Conservation (phyloP, 140 eudicot genomes). For the Flaveria floridana region DNA sequence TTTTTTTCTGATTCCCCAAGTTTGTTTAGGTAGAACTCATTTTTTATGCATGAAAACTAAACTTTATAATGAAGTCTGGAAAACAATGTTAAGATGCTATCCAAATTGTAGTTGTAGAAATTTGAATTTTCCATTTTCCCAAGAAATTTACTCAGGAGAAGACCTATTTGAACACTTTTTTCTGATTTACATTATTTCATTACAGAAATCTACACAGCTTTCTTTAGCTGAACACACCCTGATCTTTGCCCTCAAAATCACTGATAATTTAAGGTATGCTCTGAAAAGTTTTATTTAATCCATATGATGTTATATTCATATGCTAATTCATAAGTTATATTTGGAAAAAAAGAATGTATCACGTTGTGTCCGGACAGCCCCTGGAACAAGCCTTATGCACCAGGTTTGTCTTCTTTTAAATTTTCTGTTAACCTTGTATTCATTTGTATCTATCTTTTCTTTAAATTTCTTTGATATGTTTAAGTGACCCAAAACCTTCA, state of each 20-base stretch:
- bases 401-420: too few relatives aligned
- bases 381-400: not conserved
- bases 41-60: too few relatives aligned
- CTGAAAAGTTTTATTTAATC: too few relatives aligned
- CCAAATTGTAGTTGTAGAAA: not conserved
- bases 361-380: too few relatives aligned
- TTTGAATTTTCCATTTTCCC: not conserved
- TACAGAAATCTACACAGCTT: not conserved
- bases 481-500: not conserved
- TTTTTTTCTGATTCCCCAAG: too few relatives aligned
- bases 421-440: not conserved
- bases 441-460: not conserved
- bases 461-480: not conserved
- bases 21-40: too few relatives aligned
- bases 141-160: not conserved
- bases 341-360: not conserved
- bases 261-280: not conserved
- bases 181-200: too few relatives aligned
- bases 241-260: slow-evolving; percentile 5
- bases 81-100: not conserved
- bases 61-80: too few relatives aligned
- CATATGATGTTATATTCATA: not conserved
- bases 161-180: not conserved
- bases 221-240: not conserved
- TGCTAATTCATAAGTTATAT: not conserved